These are phyloP conservation scores for Acanthamoeba lenticulata DNA, from an alignment of 208 protist genomes.

Conservation along the genomic window DNA sequence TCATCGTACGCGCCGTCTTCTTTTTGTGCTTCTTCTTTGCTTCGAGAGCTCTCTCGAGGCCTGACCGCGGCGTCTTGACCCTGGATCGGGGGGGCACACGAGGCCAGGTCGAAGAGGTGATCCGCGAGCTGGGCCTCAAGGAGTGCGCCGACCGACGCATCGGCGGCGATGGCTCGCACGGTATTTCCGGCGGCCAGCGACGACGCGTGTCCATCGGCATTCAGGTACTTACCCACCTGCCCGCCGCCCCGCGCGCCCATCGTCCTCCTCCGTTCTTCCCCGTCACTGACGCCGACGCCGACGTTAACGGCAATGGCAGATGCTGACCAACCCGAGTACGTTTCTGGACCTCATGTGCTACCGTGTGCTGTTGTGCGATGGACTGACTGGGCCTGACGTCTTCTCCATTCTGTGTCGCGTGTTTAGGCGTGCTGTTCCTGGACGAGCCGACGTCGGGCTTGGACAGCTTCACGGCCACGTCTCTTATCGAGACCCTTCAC, in stretches of 20 bases:
- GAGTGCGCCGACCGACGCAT: background rate
- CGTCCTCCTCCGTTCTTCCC: background rate
- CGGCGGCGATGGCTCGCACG: background rate
- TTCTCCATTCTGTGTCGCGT: no score
- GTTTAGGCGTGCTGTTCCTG: slow-evolving; percentile 74
- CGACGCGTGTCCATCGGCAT: slow-evolving; percentile 80
- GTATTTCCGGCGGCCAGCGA: slow-evolving; percentile 69
- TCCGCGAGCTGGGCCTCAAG: background rate
- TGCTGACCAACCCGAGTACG: slow-evolving; percentile 29
- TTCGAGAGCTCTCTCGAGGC: no score
- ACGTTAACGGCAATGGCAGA: background rate
- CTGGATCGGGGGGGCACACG: no score
- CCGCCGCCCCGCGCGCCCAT: background rate
- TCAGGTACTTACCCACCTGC: slow-evolving; percentile 49
- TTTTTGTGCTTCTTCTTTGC: no score
- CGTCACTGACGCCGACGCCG: no score
- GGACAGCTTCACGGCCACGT: slow-evolving; percentile 90
- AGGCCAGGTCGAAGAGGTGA: slow-evolving; percentile 47
- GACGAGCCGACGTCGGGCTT: slow-evolving; percentile 84
- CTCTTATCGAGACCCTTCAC: slow-evolving; percentile 88
- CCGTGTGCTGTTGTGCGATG: background rate
- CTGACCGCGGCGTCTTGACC: no score
- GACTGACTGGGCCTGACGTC: no score
- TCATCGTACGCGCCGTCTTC: background rate
- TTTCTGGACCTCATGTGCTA: background rate